Percentiles rank a stretch among this genome's conserved stretches.
These are phyloP conservation scores for Lyophyllum semitale DNA, from an alignment of 768 basidiomycete species.

Conservation along the genomic window DNA sequence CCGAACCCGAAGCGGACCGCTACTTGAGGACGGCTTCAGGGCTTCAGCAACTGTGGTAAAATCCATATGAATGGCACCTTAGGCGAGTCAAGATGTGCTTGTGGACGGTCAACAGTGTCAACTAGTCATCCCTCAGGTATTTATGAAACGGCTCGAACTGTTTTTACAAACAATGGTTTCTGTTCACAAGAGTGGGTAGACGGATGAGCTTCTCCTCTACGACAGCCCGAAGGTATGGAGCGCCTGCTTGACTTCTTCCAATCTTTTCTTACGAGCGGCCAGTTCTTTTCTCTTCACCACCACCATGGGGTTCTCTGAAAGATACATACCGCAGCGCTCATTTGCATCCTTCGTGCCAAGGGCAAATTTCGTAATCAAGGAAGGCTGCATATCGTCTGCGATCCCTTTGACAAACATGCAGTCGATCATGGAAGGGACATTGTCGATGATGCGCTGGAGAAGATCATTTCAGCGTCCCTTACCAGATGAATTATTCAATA, in stretches of 20 bases:
- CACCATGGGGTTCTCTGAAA: conserved; percentile 47
- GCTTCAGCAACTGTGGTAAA: too few relatives aligned
- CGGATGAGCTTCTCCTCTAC: background rate
- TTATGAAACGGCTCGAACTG: too few relatives aligned
- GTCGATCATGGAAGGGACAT: conserved; percentile 35
- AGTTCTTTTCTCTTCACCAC: conserved; percentile 36
- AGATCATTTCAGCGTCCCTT: background rate
- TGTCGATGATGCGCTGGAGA: conserved; percentile 46
- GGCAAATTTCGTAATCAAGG: conserved; percentile 35
- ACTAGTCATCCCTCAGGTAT: too few relatives aligned
- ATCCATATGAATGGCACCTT: too few relatives aligned
- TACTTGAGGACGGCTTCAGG: too few relatives aligned
- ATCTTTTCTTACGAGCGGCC: conserved; percentile 28
- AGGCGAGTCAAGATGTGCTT: too few relatives aligned
- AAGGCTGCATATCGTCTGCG: conserved; percentile 29
- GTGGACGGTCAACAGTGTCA: too few relatives aligned
- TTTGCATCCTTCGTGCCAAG: conserved; percentile 34
- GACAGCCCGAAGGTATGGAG: conserved; percentile 29
- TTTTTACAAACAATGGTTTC: too few relatives aligned
- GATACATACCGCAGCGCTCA: conserved; percentile 38
- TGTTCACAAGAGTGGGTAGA: too few relatives aligned
- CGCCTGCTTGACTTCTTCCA: conserved; percentile 41
- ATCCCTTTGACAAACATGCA: conserved; percentile 34
- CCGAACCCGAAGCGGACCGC: too few relatives aligned
- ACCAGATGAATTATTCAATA: background rate